These are phyloP conservation scores for Sugiyamaella sp. DNA, from an alignment of 1,139 yeast genomes.

Conservation along the genomic window DNA sequence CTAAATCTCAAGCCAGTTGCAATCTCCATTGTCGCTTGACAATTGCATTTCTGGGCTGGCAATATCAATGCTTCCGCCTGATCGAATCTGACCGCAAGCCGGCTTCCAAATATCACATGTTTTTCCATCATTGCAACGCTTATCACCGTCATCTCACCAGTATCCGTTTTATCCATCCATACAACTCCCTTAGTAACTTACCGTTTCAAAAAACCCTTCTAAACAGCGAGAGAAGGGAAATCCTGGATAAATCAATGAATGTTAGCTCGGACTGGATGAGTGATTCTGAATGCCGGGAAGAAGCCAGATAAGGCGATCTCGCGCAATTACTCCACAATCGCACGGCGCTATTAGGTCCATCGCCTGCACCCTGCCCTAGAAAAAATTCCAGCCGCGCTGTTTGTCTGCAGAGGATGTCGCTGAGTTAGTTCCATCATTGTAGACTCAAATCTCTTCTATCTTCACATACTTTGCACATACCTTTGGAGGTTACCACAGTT, in stretches of 20 bases:
- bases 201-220: background rate
- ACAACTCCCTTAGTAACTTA: background rate
- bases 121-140: background rate
- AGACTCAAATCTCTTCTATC: background rate
- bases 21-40: no score
- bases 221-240: background rate
- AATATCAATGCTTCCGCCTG: no score
- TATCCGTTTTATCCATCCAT: background rate
- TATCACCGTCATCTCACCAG: no score
- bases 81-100: no score
- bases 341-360: conserved; percentile 10
- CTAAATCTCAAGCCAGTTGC: no score
- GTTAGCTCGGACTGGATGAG: background rate
- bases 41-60: no score
- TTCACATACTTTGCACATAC: background rate
- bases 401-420: background rate
- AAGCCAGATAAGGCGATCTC: conserved; percentile 18
- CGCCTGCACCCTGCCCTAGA: background rate
- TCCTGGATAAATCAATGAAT: background rate
- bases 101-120: conserved; percentile 11
- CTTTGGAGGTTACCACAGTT: background rate
- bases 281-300: conserved; percentile 10
- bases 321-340: conserved; percentile 14
- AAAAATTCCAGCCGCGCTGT: conserved; percentile 5
- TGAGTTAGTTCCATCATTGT: background rate